Evolutionary conservation across 176 grass and related monocot genomes (phyloP).

Genomic region (Carex kokanica): DNA sequence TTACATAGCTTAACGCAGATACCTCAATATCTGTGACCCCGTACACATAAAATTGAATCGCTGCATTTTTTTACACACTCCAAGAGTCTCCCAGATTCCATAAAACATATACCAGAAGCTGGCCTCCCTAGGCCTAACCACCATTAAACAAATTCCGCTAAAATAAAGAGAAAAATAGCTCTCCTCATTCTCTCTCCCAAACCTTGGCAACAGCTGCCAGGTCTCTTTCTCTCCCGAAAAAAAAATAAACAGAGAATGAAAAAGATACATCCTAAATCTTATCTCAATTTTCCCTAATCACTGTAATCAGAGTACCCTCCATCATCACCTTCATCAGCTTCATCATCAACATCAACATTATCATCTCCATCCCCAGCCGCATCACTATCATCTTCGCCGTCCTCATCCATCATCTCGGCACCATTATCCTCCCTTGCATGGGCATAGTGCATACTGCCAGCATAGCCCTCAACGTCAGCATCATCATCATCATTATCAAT

Average conservation of each 20-base stretch:
- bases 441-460: constrained; percentile 33
- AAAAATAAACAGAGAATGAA: not conserved
- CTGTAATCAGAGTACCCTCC: constrained; percentile 40
- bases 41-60: not conserved
- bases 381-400: constrained; percentile 23
- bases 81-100: not conserved
- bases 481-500: constrained; percentile 52
- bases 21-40: not conserved
- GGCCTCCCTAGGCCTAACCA: not conserved
- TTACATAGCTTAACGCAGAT: not conserved
- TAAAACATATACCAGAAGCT: not conserved
- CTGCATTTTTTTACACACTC: not conserved
- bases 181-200: not conserved
- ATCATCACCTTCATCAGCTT: constrained; percentile 13
- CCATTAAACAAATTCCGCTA: not conserved
- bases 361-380: constrained; percentile 1
- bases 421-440: constrained; percentile 33
- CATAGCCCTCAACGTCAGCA: constrained; percentile 45
- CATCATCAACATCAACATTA: not conserved
- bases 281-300: constrained; percentile 24
- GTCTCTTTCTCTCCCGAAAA: not conserved
- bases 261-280: not conserved
- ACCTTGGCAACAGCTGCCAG: not conserved
- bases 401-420: constrained; percentile 40
- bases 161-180: not conserved